Evolutionary conservation across 257 asterid genomes (phyloP).

Genomic region (Petunia secreta): DNA sequence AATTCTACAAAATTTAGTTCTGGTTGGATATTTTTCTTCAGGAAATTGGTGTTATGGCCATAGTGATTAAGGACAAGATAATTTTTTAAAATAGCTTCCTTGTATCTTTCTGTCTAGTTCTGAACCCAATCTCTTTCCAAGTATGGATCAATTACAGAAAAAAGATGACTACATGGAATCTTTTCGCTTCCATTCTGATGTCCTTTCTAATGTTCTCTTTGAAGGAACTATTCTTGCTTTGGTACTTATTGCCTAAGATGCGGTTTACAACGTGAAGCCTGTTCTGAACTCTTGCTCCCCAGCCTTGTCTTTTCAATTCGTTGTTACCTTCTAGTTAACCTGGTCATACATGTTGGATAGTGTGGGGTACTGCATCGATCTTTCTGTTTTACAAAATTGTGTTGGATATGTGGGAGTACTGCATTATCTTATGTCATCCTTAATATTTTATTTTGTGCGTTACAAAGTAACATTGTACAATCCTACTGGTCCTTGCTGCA

Average conservation of each 20-base stretch:
- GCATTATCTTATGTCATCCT: no score
- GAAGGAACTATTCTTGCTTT: background rate
- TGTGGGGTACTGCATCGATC: background rate
- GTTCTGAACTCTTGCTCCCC: background rate
- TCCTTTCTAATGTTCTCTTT: background rate
- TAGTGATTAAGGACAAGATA: background rate
- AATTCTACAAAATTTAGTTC: background rate
- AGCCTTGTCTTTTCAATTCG: background rate
- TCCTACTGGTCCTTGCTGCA: constrained; percentile 36
- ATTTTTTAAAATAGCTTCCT: background rate
- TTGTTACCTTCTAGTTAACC: background rate
- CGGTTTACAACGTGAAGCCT: background rate
- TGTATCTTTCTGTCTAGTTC: background rate
- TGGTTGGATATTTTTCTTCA: background rate
- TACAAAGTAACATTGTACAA: constrained; percentile 14
- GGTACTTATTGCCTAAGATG: background rate
- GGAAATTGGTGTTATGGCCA: background rate
- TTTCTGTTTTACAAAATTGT: no score
- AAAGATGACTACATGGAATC: background rate
- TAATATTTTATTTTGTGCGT: no score
- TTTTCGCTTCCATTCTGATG: background rate
- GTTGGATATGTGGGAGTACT: no score
- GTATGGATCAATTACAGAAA: background rate
- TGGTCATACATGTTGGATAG: background rate
- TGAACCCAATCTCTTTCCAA: background rate